These are phyloP conservation scores for Coniochaeta prunicola DNA, from an alignment of 2,329 filamentous ascomycete genomes.

Conservation along the genomic window DNA sequence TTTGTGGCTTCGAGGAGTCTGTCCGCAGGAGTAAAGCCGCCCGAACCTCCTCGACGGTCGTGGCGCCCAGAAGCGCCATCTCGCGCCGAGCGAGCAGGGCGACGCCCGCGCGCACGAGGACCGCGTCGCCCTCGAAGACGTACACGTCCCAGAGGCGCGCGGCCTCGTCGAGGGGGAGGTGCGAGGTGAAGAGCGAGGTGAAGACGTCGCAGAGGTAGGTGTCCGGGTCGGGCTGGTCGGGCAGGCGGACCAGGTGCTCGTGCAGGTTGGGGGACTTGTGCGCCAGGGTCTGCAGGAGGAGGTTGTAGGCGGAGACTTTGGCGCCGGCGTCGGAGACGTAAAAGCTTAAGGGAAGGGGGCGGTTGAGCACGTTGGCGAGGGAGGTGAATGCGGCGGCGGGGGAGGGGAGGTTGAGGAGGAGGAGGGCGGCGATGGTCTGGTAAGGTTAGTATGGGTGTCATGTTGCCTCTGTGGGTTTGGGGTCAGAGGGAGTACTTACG, in stretches of 20 bases:
- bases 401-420: constrained; percentile 63
- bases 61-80: constrained; percentile 41
- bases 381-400: constrained; percentile 60
- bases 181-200: constrained; percentile 54
- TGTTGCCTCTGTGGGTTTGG: neutral
- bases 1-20: constrained; percentile 15
- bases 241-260: constrained; percentile 50
- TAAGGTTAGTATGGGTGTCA: no score
- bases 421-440: constrained; percentile 63
- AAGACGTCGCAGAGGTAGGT: constrained; percentile 55
- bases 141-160: constrained; percentile 75
- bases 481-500: constrained; percentile 30
- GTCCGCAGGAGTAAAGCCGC: constrained; percentile 18
- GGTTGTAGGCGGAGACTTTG: constrained; percentile 60
- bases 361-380: constrained; percentile 71
- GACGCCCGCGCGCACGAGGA: constrained; percentile 64
- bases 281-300: constrained; percentile 59
- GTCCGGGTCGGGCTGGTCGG: constrained; percentile 38
- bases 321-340: constrained; percentile 63
- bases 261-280: constrained; percentile 59
- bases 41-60: constrained; percentile 35
- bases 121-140: constrained; percentile 71
- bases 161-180: constrained; percentile 61
- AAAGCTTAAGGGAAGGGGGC: constrained; percentile 67
- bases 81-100: constrained; percentile 53